phyloP scores from a whole-genome alignment of 2,329 filamentous ascomycete species.

The Ophiostoma himal-ulmi region DNA sequence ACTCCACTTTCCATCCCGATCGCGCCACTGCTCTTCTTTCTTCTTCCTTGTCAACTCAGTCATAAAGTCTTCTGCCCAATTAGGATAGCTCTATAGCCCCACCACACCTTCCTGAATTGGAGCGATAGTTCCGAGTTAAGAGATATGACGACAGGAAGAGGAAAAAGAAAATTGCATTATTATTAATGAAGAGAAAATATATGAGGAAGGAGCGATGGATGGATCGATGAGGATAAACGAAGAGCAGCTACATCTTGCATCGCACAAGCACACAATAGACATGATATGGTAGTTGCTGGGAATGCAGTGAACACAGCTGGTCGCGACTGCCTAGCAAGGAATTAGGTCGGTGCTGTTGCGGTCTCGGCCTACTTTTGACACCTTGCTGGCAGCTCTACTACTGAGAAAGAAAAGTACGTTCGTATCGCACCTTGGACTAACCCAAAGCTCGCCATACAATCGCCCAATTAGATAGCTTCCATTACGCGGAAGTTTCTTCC shows the following conservation, averaged over 20 bases:
- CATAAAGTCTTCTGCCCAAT: background rate
- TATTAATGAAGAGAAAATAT: background rate
- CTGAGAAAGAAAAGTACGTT: background rate
- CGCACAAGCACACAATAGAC: background rate
- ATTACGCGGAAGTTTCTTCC: conserved; percentile 2
- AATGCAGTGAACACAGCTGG: background rate
- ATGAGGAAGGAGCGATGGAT: background rate
- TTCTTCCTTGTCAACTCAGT: background rate
- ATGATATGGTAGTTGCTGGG: too few species aligned
- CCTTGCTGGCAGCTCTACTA: background rate
- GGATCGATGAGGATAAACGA: background rate
- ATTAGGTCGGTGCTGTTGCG: background rate
- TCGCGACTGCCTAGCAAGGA: background rate
- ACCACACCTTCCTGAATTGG: conserved; percentile 11
- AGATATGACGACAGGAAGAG: conserved; percentile 6
- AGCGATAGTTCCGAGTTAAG: conserved; percentile 14
- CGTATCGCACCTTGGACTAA: background rate
- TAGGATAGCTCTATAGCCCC: background rate
- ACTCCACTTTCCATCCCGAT: background rate
- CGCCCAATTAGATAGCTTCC: background rate
- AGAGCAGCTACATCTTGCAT: background rate
- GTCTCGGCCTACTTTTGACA: background rate
- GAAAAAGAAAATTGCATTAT: background rate
- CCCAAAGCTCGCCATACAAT: background rate
- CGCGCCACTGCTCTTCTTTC: conserved; percentile 3